Base-by-base conservation (phyloP, 2,329 filamentous ascomycete species). In the Pseudogymnoascus pannorum region DNA sequence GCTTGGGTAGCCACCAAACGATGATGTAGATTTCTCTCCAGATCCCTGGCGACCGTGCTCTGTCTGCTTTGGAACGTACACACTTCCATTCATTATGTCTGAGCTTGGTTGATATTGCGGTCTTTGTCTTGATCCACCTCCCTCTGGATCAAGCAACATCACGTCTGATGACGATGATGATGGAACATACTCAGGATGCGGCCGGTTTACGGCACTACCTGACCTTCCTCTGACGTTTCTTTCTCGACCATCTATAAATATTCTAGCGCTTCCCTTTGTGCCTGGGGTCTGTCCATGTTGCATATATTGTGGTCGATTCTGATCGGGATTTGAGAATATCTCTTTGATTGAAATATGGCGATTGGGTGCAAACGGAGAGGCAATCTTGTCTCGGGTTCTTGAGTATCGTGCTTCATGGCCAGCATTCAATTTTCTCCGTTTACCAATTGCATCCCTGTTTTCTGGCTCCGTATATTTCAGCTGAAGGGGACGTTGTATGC, bases 211-310 rank as follows among this genome's bases (percentile, higher is more conserved):
- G 18, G 40, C 61, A 4, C 65, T 68, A 58, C 66, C 69, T 8
- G 69, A 71, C 57, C 67, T 70, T 29, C 67, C 33, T 48, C 67
- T 67, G 35, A 67, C 64, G 16, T 62, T 64, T 8, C 68, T 60
- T 11, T 65, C 59, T 60, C 57, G 67, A 5, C 64, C 66, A 33
- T 67, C 68, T 62, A 72, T 72, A 18, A 63, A 67, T 58, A 72
- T 71, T 36, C 64, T 67, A 11, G 71, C 68, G 8, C 48, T 54
- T 54, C 48, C 48, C 5, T 54, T 54, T 54, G 24, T 22, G n/a
- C 26, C 26, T 31, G 26, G 26, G n/a, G 48, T 14, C n/a, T 18
- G 26, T 31, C 26, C 26, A 5, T 31, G 20, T 54, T 31, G 48
- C 26, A 20, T 31, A 18, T 1, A 12, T 18, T 54, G 48, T 4